Base-by-base conservation (phyloP, 1,284 basidiomycete genomes). In the Papiliotrema fonsecae region DNA sequence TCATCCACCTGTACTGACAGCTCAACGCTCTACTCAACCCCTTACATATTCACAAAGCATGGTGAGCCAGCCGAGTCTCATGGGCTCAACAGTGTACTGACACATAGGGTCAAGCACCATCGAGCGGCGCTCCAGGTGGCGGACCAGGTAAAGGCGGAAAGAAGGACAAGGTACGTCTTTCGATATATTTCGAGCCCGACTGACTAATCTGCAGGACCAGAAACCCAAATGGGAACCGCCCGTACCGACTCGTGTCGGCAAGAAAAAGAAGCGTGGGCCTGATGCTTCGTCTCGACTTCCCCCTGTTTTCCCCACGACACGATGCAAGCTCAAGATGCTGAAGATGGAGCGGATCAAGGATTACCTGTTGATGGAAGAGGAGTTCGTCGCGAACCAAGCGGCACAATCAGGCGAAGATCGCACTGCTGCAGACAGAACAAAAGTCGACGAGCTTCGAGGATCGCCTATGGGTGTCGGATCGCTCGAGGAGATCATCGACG, bases 261-360 rank as follows among this genome's bases (percentile, higher is more conserved):
- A 94, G 82, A 96, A 94, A 82, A 87, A 83, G 75, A 86, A 87
- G 78, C 82, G 84, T 56, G 96, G 96, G 22, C 94, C 96, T 19
- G 86, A 91, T 54, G 81, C 93, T 1, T 83, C 92, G 1, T 87
- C 87, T 41, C 96, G 96, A 70, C 84, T 99, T 5, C 94, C 96
- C 21, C 79, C 91, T 16, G 89, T 99, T 21, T 92, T 82, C 72
- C 94, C 94, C 14, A 96, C 88, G 37, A 97, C 93, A 28, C 85
- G 96, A 49, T 99, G 94, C 77, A 85, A 91, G 56, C 81, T 99
- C 52, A 92, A 93, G 72, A 81, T 98, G 60, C 83, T 98, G 58
- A 98, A 98, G 81, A 82, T 88, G 79, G 79, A 99, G 73, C 86
- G 96, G 53, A 97, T 97, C 76, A 97, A 99, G 77, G 96, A 99